Base-by-base conservation (phyloP, 2,329 filamentous ascomycete species). In the Cordyceps javanica region DNA sequence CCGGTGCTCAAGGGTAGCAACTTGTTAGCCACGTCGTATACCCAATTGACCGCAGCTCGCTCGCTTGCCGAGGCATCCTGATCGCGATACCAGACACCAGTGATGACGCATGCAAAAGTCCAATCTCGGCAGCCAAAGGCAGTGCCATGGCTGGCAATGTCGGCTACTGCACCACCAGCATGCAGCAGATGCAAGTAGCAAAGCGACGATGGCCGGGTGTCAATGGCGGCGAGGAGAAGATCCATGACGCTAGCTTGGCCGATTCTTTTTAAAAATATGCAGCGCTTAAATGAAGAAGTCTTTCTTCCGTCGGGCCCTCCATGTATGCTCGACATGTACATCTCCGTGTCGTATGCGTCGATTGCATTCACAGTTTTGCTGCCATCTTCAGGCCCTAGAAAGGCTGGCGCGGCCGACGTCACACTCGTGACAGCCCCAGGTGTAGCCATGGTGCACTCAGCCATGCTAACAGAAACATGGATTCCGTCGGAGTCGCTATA, bases 131-230 rank as follows among this genome's bases (percentile, higher is more conserved):
- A 85, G 45, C 84, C 82, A 55, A 87, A 87, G 55, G 83, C 82
- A 58, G 78, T 81, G 26, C 72, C 74, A 77, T 68, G 5, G 69
- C 60, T 2, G 69, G 39, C 63, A 16, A 79, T 62, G 26, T 83
- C 72, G 45, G 62, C n/a, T 42, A 82, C 66, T 0, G 76, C 77
- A 61, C 77, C 80, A 7, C 82, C 82, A 19, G 83, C 82, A 41
- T 86, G 83, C 9, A 87, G 69, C 5, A 88, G 64, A 73, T 87
- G 82, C 50, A 87, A 68, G 69, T 87, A 87, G 67, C 81, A 86
- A 14, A 81, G 65, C 39, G 75, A 69, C 0, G 80, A 74, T 2
- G 83, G 82, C 42, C 79, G 75, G 60, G 60, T 69, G 44, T 75
- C 58, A 5, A 86, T 19, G 5, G 82, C 80, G 2, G 63, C 58